Conservation (phyloP, 2,329 filamentous ascomycete species). For the Lachnum nothofagi region DNA sequence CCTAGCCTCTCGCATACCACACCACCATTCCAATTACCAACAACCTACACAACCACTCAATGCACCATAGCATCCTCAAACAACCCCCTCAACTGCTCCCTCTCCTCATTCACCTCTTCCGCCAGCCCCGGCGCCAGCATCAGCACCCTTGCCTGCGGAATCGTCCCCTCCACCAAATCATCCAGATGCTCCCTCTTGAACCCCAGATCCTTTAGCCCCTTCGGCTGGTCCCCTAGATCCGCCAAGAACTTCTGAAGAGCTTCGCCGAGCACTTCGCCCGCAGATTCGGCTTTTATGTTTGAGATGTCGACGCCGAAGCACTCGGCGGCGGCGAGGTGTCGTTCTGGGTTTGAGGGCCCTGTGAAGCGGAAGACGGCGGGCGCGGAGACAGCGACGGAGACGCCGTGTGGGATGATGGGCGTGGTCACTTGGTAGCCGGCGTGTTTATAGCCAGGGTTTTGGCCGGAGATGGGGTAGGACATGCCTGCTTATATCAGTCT, state of each 20-base stretch:
- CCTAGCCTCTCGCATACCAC: too few relatives aligned
- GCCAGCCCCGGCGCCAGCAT: constrained; percentile 83
- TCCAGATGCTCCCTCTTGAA: constrained; percentile 74
- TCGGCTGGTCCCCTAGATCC: constrained; percentile 82
- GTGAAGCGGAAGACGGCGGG: constrained; percentile 95
- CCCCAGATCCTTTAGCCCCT: constrained; percentile 76
- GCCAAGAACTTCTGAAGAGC: constrained; percentile 77
- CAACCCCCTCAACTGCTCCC: constrained; percentile 62
- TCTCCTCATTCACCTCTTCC: constrained; percentile 63
- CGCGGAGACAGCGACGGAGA: constrained; percentile 88
- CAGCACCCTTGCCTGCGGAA: constrained; percentile 84
- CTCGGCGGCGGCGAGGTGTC: constrained; percentile 84
- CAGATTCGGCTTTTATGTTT: constrained; percentile 81
- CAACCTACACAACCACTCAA: constrained; percentile 24
- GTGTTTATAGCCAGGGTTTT: constrained; percentile 89
- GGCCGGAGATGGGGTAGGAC: constrained; percentile 94
- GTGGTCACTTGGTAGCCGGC: constrained; percentile 71
- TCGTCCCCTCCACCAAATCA: constrained; percentile 82
- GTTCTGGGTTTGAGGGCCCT: constrained; percentile 81
- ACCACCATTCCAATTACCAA: too few relatives aligned
- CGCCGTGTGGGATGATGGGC: constrained; percentile 90
- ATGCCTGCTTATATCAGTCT: constrained; percentile 53
- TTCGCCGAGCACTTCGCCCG: constrained; percentile 81
- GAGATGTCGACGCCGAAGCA: constrained; percentile 85
- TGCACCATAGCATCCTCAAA: constrained; percentile 61